A percentile compares a stretch with the other conserved stretches of the same genome.
These are phyloP conservation scores for Pezicula radicicola DNA, from an alignment of 2,329 filamentous ascomycete genomes.

Conservation along the genomic window DNA sequence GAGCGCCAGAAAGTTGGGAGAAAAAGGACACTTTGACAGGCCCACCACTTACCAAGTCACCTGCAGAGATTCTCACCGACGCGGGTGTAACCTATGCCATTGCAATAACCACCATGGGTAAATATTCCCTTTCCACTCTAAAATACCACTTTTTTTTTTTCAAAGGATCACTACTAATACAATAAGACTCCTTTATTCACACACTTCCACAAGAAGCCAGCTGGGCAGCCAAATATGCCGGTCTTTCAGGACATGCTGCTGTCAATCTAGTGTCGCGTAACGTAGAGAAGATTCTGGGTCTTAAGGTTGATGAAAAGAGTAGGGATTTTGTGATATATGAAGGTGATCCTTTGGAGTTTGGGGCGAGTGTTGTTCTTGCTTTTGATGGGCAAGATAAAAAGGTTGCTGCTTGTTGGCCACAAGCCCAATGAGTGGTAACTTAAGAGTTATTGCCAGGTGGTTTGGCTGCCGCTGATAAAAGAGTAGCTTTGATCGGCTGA, in stretches of 20 bases:
- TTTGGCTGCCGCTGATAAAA: too few species aligned
- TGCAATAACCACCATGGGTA: slow-evolving; percentile 24
- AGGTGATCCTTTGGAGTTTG: slow-evolving; percentile 37
- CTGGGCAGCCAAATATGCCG: slow-evolving; percentile 38
- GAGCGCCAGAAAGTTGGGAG: slow-evolving; percentile 32
- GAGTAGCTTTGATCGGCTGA: too few species aligned
- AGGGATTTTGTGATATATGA: slow-evolving; percentile 41
- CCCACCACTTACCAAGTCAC: slow-evolving; percentile 37
- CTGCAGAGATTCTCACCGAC: slow-evolving; percentile 35
- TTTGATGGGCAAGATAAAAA: slow-evolving; percentile 27
- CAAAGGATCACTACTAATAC: not conserved
- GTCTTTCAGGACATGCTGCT: slow-evolving; percentile 29
- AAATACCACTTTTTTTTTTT: not conserved
- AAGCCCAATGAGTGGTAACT: slow-evolving; percentile 9
- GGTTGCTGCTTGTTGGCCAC: slow-evolving; percentile 33
- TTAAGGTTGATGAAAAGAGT: slow-evolving; percentile 25
- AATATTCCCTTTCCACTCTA: slow-evolving; percentile 8
- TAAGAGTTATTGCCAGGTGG: too few species aligned
- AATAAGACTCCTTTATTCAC: slow-evolving; percentile 35
- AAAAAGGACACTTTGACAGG: slow-evolving; percentile 36
- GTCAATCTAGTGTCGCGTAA: slow-evolving; percentile 37
- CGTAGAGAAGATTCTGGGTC: slow-evolving; percentile 37
- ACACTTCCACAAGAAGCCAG: slow-evolving; percentile 35
- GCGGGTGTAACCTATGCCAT: slow-evolving; percentile 37
- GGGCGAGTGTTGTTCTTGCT: slow-evolving; percentile 35